These are phyloP conservation scores for Tricholoma matsutake DNA, from an alignment of 768 basidiomycete species.

Conservation along the genomic window DNA sequence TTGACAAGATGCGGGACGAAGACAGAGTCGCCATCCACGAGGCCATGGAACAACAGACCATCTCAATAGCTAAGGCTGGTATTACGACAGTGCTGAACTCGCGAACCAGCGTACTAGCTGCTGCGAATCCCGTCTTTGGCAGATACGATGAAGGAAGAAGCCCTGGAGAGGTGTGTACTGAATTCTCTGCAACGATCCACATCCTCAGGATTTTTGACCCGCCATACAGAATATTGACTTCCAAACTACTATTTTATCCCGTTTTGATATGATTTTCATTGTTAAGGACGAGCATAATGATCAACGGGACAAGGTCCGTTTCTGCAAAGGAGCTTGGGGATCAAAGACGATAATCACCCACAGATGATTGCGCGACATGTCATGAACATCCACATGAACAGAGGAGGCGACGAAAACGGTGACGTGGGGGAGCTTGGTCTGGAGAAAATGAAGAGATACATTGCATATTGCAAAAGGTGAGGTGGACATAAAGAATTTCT, in stretches of 20 bases:
- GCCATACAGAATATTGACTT: slow-evolving; percentile 83
- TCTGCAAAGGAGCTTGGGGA: background rate
- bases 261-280: slow-evolving; percentile 99
- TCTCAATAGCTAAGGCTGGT: slow-evolving; percentile 98
- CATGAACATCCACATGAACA: slow-evolving; percentile 98
- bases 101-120: slow-evolving; percentile 91
- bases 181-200: slow-evolving; percentile 1
- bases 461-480: slow-evolving; percentile 93
- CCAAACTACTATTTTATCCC: slow-evolving; percentile 95
- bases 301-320: slow-evolving; percentile 75
- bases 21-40: slow-evolving; percentile 99
- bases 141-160: slow-evolving; percentile 96
- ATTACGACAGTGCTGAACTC: slow-evolving; percentile 98
- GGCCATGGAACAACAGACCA: slow-evolving; percentile 99
- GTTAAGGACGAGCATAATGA: slow-evolving; percentile 98
- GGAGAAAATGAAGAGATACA: slow-evolving; percentile 98
- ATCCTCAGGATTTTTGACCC: slow-evolving; percentile 1
- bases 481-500: slow-evolving; percentile 11
- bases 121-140: slow-evolving; percentile 97
- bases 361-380: slow-evolving; percentile 96
- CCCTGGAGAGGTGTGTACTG: slow-evolving; percentile 73
- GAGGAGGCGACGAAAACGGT: slow-evolving; percentile 69
- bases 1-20: slow-evolving; percentile 99
- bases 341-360: background rate
- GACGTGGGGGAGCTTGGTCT: slow-evolving; percentile 89